A percentile compares a stretch with the other conserved stretches of the same genome.
phyloP scores from a whole-genome alignment of 768 basidiomycete species.

The Lactarius hengduanensis region DNA sequence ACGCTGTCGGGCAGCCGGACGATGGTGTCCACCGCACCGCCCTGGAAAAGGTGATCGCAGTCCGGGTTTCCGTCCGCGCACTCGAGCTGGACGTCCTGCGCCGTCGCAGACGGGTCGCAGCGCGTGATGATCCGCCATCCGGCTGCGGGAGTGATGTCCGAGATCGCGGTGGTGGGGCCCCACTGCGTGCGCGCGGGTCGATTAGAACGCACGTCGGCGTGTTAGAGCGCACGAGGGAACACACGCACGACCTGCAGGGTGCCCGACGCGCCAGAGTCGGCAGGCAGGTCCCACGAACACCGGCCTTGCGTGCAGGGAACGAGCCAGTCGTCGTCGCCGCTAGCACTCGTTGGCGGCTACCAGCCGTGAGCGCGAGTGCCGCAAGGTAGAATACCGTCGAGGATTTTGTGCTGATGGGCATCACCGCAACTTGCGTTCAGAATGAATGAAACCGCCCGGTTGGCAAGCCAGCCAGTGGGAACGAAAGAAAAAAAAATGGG shows the following conservation, averaged over 20 bases:
- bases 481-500: not conserved
- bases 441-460: not conserved
- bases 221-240: not conserved
- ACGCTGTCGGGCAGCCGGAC: slow-evolving; percentile 29
- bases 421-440: not conserved
- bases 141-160: slow-evolving; percentile 18
- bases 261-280: not conserved
- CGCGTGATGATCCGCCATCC: slow-evolving; percentile 15
- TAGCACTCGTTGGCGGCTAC: not conserved
- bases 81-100: slow-evolving; percentile 11
- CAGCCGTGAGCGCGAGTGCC: not conserved
- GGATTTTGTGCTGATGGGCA: not conserved
- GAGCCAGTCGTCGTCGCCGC: slow-evolving; percentile 21
- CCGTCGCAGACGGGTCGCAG: slow-evolving; percentile 5
- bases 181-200: not conserved
- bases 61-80: slow-evolving; percentile 1
- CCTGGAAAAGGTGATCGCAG: slow-evolving; percentile 29
- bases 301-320: slow-evolving; percentile 16
- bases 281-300: slow-evolving; percentile 22
- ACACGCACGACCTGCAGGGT: slow-evolving; percentile 17
- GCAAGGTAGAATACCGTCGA: not conserved
- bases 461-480: not conserved
- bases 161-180: slow-evolving; percentile 18
- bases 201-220: not conserved
- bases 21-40: slow-evolving; percentile 26